phyloP scores from a whole-genome alignment of 495 filamentous ascomycete species.

The Podospora australis region DNA sequence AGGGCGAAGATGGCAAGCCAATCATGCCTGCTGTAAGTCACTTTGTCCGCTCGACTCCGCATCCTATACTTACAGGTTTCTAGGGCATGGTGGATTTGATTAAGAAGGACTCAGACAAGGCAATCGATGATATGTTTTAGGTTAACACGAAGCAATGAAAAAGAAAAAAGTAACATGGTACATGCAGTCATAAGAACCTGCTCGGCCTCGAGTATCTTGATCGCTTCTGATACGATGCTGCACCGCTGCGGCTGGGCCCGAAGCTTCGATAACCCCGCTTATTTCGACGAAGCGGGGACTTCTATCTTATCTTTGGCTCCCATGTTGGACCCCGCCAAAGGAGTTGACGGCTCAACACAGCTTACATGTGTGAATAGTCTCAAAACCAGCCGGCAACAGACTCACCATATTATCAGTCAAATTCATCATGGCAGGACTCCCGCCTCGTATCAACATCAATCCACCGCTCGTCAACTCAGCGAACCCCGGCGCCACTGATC shows the following conservation, averaged over 20 bases:
- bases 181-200: too few species aligned
- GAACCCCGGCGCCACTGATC: slow-evolving; percentile 61
- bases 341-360: not conserved
- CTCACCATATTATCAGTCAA: slow-evolving; percentile 2
- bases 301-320: not conserved
- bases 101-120: slow-evolving; percentile 87
- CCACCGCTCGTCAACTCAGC: slow-evolving; percentile 67
- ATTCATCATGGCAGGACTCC: slow-evolving; percentile 6
- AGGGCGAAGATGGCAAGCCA: slow-evolving; percentile 61
- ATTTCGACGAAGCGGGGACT: not conserved
- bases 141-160: not conserved
- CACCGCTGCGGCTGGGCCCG: too few species aligned
- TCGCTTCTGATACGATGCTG: too few species aligned
- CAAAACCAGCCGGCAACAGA: not conserved
- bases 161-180: not conserved
- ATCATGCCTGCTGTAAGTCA: slow-evolving; percentile 79
- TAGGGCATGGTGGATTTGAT: slow-evolving; percentile 94
- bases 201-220: too few species aligned
- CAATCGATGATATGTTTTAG: slow-evolving; percentile 77
- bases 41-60: not conserved
- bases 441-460: slow-evolving; percentile 39
- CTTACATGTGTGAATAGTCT: too few species aligned
- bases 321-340: not conserved
- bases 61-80: not conserved
- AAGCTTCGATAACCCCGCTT: not conserved